Conservation (phyloP, 2,329 filamentous ascomycete genomes). For the Aureobasidium leucospermi region DNA sequence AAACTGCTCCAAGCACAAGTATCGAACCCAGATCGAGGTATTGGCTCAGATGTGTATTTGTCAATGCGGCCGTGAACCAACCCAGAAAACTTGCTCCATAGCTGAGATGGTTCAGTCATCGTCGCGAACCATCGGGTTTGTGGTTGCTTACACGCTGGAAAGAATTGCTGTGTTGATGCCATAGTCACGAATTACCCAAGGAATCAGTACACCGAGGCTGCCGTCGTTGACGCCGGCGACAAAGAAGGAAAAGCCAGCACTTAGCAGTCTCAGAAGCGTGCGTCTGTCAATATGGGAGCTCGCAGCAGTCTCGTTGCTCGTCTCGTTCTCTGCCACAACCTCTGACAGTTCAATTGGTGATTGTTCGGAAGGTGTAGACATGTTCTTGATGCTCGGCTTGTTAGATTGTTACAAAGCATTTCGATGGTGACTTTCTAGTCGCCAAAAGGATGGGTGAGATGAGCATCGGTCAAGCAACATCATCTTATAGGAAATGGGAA, state of each 20-base stretch:
- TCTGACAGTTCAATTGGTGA: not conserved
- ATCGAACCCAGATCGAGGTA: conserved; percentile 51
- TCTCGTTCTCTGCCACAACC: not conserved
- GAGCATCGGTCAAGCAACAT: not conserved
- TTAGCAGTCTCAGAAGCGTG: not conserved
- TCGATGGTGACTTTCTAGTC: too few relatives aligned
- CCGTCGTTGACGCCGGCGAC: conserved; percentile 60
- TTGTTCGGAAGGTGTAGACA: not conserved
- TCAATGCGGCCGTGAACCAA: conserved; percentile 52
- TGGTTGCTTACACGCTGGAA: conserved; percentile 35
- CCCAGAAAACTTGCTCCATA: conserved; percentile 53
- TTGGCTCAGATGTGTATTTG: conserved; percentile 48
- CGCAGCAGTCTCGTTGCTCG: not conserved
- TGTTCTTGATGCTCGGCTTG: too few relatives aligned
- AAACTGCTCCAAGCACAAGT: conserved; percentile 46
- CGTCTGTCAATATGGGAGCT: not conserved
- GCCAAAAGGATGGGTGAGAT: too few relatives aligned
- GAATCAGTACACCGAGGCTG: conserved; percentile 55
- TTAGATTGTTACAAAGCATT: too few relatives aligned
- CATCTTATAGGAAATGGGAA: not conserved
- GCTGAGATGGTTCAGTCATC: conserved; percentile 11
- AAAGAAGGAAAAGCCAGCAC: conserved; percentile 55
- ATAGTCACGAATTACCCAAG: conserved; percentile 54
- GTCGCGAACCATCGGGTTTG: not conserved
- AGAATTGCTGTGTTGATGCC: conserved; percentile 41